Evolutionary conservation across 2,329 filamentous ascomycete genomes (phyloP).

Genomic region (Stagonosporopsis tanaceti): DNA sequence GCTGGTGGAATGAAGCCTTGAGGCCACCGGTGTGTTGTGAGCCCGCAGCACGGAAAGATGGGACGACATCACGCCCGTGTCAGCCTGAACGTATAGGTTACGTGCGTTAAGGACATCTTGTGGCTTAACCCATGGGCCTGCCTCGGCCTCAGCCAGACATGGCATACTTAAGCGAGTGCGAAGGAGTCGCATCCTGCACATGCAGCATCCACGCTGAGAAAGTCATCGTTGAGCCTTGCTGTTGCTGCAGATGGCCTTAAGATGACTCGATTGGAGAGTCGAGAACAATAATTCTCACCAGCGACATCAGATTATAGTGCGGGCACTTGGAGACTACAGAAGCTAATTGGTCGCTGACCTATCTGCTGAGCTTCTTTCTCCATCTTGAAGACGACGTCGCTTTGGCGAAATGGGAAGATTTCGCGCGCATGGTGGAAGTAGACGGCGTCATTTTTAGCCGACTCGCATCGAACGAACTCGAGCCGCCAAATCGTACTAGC

Average conservation of each 20-base stretch:
- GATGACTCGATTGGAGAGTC: not conserved
- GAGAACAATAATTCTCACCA: no score
- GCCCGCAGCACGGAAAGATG: conserved; percentile 4
- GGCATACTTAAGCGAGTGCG: conserved; percentile 10
- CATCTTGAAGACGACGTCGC: not conserved
- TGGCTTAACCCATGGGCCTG: conserved; percentile 7
- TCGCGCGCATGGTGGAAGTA: not conserved
- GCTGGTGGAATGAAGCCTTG: not conserved
- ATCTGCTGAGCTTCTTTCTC: not conserved
- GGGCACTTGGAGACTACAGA: no score
- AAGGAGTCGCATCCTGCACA: not conserved
- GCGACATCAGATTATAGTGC: no score
- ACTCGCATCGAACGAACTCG: not conserved
- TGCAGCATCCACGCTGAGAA: not conserved
- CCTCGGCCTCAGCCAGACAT: conserved; percentile 1
- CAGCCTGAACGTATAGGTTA: conserved; percentile 6
- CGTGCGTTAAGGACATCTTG: conserved; percentile 7
- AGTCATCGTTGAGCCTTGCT: not conserved
- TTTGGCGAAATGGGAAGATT: not conserved
- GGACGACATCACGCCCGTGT: conserved; percentile 5
- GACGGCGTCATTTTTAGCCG: not conserved
- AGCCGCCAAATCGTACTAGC: conserved; percentile 6
- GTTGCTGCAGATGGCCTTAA: not conserved
- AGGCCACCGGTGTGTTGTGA: not conserved
- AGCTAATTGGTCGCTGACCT: no score